Conservation (phyloP, 2,329 filamentous ascomycete species). For the Trichoderma breve region DNA sequence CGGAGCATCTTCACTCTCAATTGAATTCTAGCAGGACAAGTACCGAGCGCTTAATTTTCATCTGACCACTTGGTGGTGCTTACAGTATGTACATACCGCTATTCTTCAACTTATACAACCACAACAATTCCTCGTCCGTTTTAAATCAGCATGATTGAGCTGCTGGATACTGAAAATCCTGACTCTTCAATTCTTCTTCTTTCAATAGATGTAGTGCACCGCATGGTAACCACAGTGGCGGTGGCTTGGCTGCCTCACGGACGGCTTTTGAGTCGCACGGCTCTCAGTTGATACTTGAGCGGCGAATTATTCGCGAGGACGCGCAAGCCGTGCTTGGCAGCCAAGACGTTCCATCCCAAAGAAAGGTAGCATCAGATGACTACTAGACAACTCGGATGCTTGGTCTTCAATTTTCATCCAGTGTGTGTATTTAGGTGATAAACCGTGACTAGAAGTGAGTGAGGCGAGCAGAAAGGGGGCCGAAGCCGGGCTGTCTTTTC, state of each 20-base stretch:
- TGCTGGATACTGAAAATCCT: background rate
- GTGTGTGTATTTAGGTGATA: background rate
- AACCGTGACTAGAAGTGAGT: background rate
- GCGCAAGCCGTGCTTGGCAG: conserved; percentile 1
- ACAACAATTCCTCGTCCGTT: background rate
- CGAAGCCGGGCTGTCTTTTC: background rate
- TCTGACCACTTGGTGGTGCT: background rate
- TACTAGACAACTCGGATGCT: background rate
- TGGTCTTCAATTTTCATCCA: background rate
- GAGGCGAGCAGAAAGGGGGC: background rate
- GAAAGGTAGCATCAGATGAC: background rate
- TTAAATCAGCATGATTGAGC: background rate
- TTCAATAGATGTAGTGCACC: background rate
- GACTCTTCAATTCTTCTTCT: background rate
- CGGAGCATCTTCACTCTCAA: background rate
- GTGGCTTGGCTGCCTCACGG: background rate
- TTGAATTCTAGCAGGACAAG: background rate
- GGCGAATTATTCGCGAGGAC: background rate
- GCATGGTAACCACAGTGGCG: background rate
- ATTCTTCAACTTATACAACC: background rate
- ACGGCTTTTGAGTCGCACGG: background rate
- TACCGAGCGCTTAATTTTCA: background rate
- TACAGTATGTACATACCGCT: background rate
- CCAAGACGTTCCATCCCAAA: background rate
- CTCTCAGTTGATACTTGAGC: background rate